Evolutionary conservation across 805 yeast species (phyloP).

Genomic region (Lipomyces oligophaga): DNA sequence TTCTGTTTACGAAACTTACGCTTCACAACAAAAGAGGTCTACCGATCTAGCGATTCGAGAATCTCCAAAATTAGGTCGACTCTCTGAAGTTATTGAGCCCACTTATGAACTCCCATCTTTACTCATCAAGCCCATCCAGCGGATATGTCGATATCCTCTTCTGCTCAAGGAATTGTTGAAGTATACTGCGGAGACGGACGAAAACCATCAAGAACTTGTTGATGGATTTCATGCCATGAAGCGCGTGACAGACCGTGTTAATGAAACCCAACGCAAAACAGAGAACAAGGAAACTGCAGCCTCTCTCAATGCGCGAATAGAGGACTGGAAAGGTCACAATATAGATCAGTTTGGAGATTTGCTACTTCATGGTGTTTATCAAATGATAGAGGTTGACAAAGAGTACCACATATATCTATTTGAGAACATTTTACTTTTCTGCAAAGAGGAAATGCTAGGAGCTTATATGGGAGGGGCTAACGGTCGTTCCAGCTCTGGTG

Average conservation of each 20-base stretch:
- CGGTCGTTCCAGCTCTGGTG: background rate
- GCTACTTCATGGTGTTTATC: constrained; percentile 47
- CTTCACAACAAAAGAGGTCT: constrained; percentile 84
- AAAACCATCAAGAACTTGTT: constrained; percentile 61
- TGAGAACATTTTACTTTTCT: constrained; percentile 62
- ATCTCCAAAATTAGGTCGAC: constrained; percentile 50
- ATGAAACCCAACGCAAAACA: constrained; percentile 88
- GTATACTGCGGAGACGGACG: constrained; percentile 50
- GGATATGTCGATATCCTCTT: constrained; percentile 92
- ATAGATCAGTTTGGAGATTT: constrained; percentile 79
- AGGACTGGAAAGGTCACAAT: constrained; percentile 90
- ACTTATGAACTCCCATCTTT: constrained; percentile 86
- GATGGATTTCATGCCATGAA: constrained; percentile 70
- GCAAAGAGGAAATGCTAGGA: constrained; percentile 52
- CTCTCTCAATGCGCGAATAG: constrained; percentile 67
- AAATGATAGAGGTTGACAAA: constrained; percentile 63
- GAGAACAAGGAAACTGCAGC: constrained; percentile 74
- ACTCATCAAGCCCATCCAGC: constrained; percentile 89
- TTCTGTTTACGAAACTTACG: constrained; percentile 84
- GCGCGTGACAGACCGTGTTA: constrained; percentile 80
- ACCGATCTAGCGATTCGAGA: constrained; percentile 70
- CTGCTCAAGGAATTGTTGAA: constrained; percentile 68
- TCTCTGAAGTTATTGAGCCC: constrained; percentile 59
- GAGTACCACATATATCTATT: constrained; percentile 88
- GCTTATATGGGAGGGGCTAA: background rate